These are phyloP conservation scores for Tolypocladium pustulatum DNA, from an alignment of 2,329 filamentous ascomycete species.

Conservation along the genomic window DNA sequence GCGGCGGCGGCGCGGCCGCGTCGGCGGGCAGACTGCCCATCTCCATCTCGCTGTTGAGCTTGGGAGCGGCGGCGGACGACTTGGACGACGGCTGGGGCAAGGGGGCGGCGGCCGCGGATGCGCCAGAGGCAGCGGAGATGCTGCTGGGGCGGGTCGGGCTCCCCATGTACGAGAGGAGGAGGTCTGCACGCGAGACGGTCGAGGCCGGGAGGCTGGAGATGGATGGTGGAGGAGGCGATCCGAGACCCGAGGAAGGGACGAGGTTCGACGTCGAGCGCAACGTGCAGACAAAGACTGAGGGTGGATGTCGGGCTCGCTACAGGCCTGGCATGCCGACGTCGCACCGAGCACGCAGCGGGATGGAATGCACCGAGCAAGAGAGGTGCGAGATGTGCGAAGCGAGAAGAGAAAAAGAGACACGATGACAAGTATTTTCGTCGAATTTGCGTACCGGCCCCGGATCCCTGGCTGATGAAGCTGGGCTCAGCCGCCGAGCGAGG, in stretches of 20 bases:
- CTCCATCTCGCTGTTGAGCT: conserved; percentile 47
- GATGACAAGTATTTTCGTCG: neutral
- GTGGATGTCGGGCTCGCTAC: neutral
- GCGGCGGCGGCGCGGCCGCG: conserved; percentile 11
- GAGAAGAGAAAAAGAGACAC: neutral
- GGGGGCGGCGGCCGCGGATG: conserved; percentile 20
- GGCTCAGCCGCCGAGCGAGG: neutral
- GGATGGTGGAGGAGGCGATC: neutral
- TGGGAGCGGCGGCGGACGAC: conserved; percentile 38
- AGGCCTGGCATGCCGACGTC: neutral
- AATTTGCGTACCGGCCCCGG: neutral
- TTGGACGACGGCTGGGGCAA: conserved; percentile 45
- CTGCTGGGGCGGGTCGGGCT: conserved; percentile 25
- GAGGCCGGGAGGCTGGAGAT: neutral
- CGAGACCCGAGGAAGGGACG: neutral
- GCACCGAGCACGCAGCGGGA: neutral
- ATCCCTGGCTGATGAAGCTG: neutral
- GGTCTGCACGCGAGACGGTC: neutral
- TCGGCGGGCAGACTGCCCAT: conserved; percentile 38
- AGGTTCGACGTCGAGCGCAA: neutral
- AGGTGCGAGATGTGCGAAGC: neutral
- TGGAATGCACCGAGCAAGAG: neutral
- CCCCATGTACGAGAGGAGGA: conserved; percentile 24
- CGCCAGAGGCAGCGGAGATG: conserved; percentile 24
- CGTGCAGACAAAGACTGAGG: neutral